Base-by-base conservation (phyloP, 192 early-diverging fungal genomes). In the Linnemannia schmuckeri region DNA sequence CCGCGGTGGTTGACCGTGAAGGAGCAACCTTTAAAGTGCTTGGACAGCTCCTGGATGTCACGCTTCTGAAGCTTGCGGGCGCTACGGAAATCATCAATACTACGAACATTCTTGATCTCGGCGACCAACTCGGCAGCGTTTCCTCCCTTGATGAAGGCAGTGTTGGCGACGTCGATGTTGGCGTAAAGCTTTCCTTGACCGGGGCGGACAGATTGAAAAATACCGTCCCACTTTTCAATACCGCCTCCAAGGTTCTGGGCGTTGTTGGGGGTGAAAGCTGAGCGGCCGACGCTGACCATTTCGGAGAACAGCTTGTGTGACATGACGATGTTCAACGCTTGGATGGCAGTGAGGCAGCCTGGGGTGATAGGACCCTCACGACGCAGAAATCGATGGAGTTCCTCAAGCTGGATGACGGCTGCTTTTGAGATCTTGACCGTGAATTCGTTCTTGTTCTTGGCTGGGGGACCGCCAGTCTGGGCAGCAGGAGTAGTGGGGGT, bases 211-310 rank as follows among this genome's bases (percentile, higher is more conserved):
- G 93, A 94, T 75, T 96, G 95, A 77, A 95, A 96, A 77, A 96
- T 94, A 10, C 97, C 97, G 70, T 93, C 92, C 96, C 96, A 97
- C 22, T 96, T 90, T 82, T 97, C 95, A 37, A 96, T 89, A 30
- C 96, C 96, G n/a, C 96, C 94, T 6, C 89, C 89, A 6, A 90
- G 80, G 20, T 82, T 24, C 35, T 71, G 74, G 12, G 87, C 71
- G 41, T 75, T 80, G 12, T 68, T 40, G 17, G 83, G 76, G 12
- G 49, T 71, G 33, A 52, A 88, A 3, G 79, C 85, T 0, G 83
- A 88, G 47, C 88, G 81, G 33, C 83, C 83, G 42, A 78, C 49
- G 72, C 72, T 85, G 6, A 81, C 79, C 72, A 81, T 82, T n/a
- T 82, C 47, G 20, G 74, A 79, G 37, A 83, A 82, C 22, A 84